Evolutionary conservation across 2,329 filamentous ascomycete genomes (phyloP).

Genomic region (Chrysoporthe puriensis): DNA sequence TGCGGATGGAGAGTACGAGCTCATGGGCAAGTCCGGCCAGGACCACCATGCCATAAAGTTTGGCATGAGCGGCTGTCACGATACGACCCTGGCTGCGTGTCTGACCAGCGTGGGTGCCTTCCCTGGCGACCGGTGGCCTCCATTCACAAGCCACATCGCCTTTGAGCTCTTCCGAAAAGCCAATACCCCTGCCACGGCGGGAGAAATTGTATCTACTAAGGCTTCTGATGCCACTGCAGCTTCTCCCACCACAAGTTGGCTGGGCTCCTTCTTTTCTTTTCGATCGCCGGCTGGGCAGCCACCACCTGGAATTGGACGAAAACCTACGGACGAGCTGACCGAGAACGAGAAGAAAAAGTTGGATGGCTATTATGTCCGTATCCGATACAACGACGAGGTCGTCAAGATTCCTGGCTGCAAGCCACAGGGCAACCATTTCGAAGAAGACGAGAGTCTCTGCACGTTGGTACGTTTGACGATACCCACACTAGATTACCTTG

Average conservation of each 20-base stretch:
- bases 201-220: conserved; percentile 29
- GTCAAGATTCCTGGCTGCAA: conserved; percentile 84
- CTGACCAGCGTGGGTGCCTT: conserved; percentile 81
- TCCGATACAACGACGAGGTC: conserved; percentile 88
- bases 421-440: conserved; percentile 76
- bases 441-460: conserved; percentile 87
- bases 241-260: conserved; percentile 38
- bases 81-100: conserved; percentile 85
- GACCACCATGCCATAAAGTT: conserved; percentile 64
- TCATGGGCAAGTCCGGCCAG: conserved; percentile 43
- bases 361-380: conserved; percentile 80
- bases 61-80: conserved; percentile 84
- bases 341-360: conserved; percentile 62
- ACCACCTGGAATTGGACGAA: conserved; percentile 61
- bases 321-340: conserved; percentile 58
- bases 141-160: conserved; percentile 89
- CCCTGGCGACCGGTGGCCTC: conserved; percentile 77
- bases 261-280: conserved; percentile 39
- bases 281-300: conserved; percentile 36
- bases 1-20: conserved; percentile 57
- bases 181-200: conserved; percentile 33
- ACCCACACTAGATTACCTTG: background rate
- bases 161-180: conserved; percentile 80
- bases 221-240: background rate
- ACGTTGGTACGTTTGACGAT: conserved; percentile 66